Percentiles rank a stretch among this genome's conserved stretches.
Conservation (phyloP, 2,329 filamentous ascomycete species). For the Colletotrichum navitas region DNA sequence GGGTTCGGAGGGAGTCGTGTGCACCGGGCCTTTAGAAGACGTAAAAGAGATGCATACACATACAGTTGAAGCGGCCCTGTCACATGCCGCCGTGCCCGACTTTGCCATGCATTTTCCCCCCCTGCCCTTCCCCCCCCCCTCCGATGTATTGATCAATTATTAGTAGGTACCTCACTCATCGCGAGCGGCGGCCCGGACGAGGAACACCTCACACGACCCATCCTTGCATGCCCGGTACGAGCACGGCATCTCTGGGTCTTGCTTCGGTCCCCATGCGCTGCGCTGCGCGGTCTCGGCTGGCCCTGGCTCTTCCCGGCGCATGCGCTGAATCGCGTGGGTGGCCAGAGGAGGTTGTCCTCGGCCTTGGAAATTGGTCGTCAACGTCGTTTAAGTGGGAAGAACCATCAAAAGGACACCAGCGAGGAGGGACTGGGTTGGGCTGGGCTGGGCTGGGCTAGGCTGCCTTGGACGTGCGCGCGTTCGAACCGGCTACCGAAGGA, state of each 20-base stretch:
- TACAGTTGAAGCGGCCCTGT: slow-evolving; percentile 4
- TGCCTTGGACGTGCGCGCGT: background rate
- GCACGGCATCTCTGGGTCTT: background rate
- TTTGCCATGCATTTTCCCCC: background rate
- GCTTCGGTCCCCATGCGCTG: too few relatives aligned
- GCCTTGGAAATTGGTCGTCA: too few relatives aligned
- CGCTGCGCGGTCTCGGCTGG: too few relatives aligned
- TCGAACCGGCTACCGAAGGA: slow-evolving; percentile 16
- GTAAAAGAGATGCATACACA: background rate
- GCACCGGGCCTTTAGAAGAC: background rate
- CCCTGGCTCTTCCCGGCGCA: too few relatives aligned
- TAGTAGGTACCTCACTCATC: background rate
- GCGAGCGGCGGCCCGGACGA: background rate
- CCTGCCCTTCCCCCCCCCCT: too few relatives aligned
- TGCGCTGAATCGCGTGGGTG: background rate
- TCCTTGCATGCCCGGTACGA: background rate
- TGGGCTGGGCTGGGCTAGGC: background rate
- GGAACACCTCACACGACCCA: slow-evolving; percentile 1
- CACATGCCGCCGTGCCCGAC: slow-evolving; percentile 27
- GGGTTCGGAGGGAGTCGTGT: background rate
- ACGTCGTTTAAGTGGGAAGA: background rate
- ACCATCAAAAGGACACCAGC: background rate
- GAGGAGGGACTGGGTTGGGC: background rate
- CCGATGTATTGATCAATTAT: background rate
- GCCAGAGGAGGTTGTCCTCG: background rate